Conservation (phyloP, 2,329 filamentous ascomycete species). For the Teratosphaeria viscida region DNA sequence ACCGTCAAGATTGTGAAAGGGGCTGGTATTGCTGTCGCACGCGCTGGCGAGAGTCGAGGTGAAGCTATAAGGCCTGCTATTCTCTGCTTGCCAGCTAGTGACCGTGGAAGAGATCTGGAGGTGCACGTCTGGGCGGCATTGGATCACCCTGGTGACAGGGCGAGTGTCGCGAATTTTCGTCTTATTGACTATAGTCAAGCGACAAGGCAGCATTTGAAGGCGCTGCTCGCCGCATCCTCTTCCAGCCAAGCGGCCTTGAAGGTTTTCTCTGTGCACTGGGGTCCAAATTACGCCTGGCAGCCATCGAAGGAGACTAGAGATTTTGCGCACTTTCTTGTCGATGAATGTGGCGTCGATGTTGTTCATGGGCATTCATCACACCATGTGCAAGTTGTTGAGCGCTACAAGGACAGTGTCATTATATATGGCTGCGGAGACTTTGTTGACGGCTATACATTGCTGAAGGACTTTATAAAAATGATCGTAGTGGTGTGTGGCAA, state of each 20-base stretch:
- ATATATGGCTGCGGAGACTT: constrained; percentile 35
- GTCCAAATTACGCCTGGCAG: constrained; percentile 31
- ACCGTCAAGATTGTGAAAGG: constrained; percentile 23
- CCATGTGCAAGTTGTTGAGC: constrained; percentile 32
- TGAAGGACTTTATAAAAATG: constrained; percentile 27
- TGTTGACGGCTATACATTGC: constrained; percentile 33
- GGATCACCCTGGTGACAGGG: constrained; percentile 29
- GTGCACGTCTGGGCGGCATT: constrained; percentile 29
- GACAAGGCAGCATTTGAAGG: constrained; percentile 17
- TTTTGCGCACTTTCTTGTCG: constrained; percentile 30
- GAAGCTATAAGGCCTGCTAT: constrained; percentile 23
- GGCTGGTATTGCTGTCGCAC: constrained; percentile 21
- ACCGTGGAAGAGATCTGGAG: constrained; percentile 1
- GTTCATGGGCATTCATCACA: constrained; percentile 33
- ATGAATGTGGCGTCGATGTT: constrained; percentile 33
- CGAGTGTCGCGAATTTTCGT: constrained; percentile 25
- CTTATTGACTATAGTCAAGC: constrained; percentile 26
- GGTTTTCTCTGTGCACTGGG: constrained; percentile 33
- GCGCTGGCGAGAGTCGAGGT: constrained; percentile 22
- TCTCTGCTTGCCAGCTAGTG: constrained; percentile 12
- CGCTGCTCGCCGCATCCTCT: constrained; percentile 5
- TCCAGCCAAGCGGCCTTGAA: constrained; percentile 17
- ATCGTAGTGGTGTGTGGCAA: constrained; percentile 31
- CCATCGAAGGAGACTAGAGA: constrained; percentile 22
- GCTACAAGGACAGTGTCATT: constrained; percentile 26